These are phyloP conservation scores for Candida gorgasii DNA, from an alignment of 805 yeast genomes.

Conservation along the genomic window DNA sequence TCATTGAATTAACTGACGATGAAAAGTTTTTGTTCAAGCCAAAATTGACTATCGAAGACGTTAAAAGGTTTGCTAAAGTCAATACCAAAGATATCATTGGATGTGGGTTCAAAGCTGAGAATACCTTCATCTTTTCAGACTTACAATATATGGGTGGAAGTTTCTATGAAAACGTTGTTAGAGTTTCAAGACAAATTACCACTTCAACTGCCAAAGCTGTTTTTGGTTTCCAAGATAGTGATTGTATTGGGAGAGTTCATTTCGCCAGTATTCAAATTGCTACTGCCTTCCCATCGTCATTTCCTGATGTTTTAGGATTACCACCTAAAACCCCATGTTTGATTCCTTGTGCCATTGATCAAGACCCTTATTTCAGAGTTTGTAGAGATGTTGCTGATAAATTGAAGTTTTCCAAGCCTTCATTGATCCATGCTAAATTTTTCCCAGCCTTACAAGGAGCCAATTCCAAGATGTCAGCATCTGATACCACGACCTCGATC, in stretches of 20 bases:
- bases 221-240: slow-evolving; percentile 93
- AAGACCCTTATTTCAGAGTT: slow-evolving; percentile 97
- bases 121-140: slow-evolving; percentile 94
- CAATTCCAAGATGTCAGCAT: slow-evolving; percentile 94
- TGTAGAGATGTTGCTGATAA: slow-evolving; percentile 97
- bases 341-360: slow-evolving; percentile 99
- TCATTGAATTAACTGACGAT: slow-evolving; percentile 93
- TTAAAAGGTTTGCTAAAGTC: slow-evolving; percentile 72
- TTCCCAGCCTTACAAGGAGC: slow-evolving; percentile 99
- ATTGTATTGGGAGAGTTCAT: slow-evolving; percentile 91
- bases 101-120: slow-evolving; percentile 91
- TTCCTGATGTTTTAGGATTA: slow-evolving; percentile 87
- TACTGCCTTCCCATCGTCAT: slow-evolving; percentile 92
- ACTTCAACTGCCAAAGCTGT: slow-evolving; percentile 97
- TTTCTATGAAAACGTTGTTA: slow-evolving; percentile 90
- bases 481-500: slow-evolving; percentile 86
- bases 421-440: slow-evolving; percentile 89
- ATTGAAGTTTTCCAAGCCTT: slow-evolving; percentile 85
- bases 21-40: slow-evolving; percentile 95
- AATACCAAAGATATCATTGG: slow-evolving; percentile 93
- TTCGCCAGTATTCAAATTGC: slow-evolving; percentile 97
- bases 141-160: slow-evolving; percentile 90
- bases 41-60: slow-evolving; percentile 84
- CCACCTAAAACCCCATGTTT: slow-evolving; percentile 91
- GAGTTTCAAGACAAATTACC: slow-evolving; percentile 91